Percentiles rank a stretch among this genome's conserved stretches.
Evolutionary conservation across 306 rosid genomes (phyloP).

Genomic region (Canavalia gladiata): DNA sequence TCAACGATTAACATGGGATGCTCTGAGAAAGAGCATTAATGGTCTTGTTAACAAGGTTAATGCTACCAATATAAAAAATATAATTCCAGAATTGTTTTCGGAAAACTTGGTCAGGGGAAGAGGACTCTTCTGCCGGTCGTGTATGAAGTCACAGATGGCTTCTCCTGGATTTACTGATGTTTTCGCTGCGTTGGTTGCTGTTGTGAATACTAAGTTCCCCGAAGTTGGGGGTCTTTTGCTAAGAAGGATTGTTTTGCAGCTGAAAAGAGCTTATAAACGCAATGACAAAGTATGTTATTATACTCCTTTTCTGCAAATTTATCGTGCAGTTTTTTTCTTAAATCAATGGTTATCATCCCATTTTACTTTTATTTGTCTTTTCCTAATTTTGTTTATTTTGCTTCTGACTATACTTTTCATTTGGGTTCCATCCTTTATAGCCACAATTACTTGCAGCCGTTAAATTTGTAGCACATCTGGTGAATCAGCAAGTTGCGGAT

Average conservation of each 20-base stretch:
- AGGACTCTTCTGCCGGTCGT: constrained; percentile 91
- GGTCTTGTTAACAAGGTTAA: constrained; percentile 97
- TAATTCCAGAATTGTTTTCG: constrained; percentile 79
- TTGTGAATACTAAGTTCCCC: constrained; percentile 93
- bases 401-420: constrained; percentile 29
- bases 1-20: constrained; percentile 97
- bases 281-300: constrained; percentile 81
- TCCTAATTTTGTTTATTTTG: not conserved
- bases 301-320: not conserved
- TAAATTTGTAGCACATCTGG: constrained; percentile 91
- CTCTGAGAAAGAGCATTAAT: constrained; percentile 92
- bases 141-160: constrained; percentile 98
- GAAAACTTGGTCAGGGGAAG: constrained; percentile 94
- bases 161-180: constrained; percentile 93
- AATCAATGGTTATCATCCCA: constrained; percentile 4
- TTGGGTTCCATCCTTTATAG: constrained; percentile 56
- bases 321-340: not conserved
- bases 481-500: constrained; percentile 93
- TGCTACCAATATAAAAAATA: constrained; percentile 84
- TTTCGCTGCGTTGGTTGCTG: constrained; percentile 91
- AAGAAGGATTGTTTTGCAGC: constrained; percentile 90
- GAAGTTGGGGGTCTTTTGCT: constrained; percentile 89
- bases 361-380: not conserved
- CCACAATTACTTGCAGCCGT: constrained; percentile 97
- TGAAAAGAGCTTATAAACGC: constrained; percentile 91